These are phyloP conservation scores for Taiozyma onychis DNA, from an alignment of 1,139 yeast genomes.

Conservation along the genomic window DNA sequence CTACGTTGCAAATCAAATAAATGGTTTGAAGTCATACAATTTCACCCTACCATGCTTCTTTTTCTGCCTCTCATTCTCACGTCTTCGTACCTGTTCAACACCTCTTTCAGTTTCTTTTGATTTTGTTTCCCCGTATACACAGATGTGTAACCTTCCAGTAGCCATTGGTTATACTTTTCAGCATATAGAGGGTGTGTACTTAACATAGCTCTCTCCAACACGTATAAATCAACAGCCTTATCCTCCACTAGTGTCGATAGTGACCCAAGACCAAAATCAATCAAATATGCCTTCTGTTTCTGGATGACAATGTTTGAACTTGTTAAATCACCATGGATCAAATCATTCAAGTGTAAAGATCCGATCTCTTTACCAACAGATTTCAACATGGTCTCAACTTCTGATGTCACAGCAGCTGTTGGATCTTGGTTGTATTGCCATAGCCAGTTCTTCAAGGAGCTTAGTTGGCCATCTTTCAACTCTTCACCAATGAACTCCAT, in stretches of 20 bases:
- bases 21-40: not conserved
- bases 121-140: constrained; percentile 34
- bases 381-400: constrained; percentile 38
- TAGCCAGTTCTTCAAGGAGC: constrained; percentile 65
- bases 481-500: constrained; percentile 68
- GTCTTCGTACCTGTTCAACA: constrained; percentile 62
- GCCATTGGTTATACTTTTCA: constrained; percentile 58
- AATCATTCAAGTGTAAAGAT: constrained; percentile 64
- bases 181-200: constrained; percentile 86
- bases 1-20: constrained; percentile 1
- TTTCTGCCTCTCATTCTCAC: constrained; percentile 92
- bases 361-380: constrained; percentile 70
- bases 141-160: constrained; percentile 66
- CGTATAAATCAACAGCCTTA: constrained; percentile 94
- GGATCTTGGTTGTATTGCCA: constrained; percentile 51
- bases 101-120: constrained; percentile 45
- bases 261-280: constrained; percentile 87
- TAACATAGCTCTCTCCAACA: constrained; percentile 82
- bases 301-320: constrained; percentile 76
- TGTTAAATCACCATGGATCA: constrained; percentile 94
- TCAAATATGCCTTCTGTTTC: constrained; percentile 47
- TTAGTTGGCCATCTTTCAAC: constrained; percentile 39
- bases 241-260: constrained; percentile 78
- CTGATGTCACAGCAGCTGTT: constrained; percentile 26
- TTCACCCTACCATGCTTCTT: constrained; percentile 84